These are phyloP conservation scores for Nannizziopsis arthrosporioides DNA, from an alignment of 2,329 filamentous ascomycete genomes.

Conservation along the genomic window DNA sequence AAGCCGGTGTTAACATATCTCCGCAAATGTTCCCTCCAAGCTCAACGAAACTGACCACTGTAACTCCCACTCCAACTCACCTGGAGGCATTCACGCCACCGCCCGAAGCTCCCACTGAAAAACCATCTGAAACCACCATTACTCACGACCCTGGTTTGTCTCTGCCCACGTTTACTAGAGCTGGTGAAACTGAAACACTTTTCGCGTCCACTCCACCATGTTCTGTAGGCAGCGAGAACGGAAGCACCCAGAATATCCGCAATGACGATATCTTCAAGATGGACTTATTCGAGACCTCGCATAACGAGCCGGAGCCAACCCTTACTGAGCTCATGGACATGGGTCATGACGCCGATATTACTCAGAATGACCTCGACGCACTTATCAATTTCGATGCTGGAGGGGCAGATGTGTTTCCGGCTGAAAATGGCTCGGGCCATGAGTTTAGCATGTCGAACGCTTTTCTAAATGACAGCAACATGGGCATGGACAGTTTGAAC, in stretches of 20 bases:
- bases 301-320: slow-evolving; percentile 22
- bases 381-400: slow-evolving; percentile 38
- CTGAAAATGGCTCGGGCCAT: slow-evolving; percentile 20
- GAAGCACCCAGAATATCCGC: slow-evolving; percentile 16
- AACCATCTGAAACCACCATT: slow-evolving; percentile 30
- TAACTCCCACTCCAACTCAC: slow-evolving; percentile 11
- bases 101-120: slow-evolving; percentile 31
- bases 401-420: slow-evolving; percentile 26
- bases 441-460: slow-evolving; percentile 8
- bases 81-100: slow-evolving; percentile 31
- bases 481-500: slow-evolving; percentile 15
- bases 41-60: slow-evolving; percentile 15
- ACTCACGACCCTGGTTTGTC: slow-evolving; percentile 20
- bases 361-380: slow-evolving; percentile 36
- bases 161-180: slow-evolving; percentile 9
- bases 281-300: slow-evolving; percentile 8
- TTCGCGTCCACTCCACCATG: slow-evolving; percentile 34
- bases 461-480: slow-evolving; percentile 17
- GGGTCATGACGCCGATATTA: slow-evolving; percentile 35
- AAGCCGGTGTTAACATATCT: slow-evolving; percentile 65
- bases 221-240: slow-evolving; percentile 35
- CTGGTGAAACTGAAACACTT: slow-evolving; percentile 19
- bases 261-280: slow-evolving; percentile 9
- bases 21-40: slow-evolving; percentile 27
- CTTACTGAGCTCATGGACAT: slow-evolving; percentile 34